phyloP scores from a whole-genome alignment of 768 basidiomycete species.

The Podaxis mareebaensis region DNA sequence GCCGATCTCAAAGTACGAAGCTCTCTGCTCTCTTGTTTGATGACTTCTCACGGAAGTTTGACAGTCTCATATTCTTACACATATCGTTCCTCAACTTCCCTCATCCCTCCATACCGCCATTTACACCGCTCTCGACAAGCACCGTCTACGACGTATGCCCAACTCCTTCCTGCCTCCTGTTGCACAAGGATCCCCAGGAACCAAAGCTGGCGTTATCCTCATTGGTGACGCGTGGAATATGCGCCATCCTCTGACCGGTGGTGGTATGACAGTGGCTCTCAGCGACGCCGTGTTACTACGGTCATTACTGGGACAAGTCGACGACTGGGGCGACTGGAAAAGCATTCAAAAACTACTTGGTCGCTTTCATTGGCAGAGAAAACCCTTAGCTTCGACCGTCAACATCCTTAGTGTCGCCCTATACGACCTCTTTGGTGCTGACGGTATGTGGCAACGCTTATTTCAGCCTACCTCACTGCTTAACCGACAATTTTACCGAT shows the following conservation, averaged over 20 bases:
- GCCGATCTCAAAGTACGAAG: constrained; percentile 70
- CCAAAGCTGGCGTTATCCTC: constrained; percentile 74
- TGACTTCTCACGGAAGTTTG: constrained; percentile 5
- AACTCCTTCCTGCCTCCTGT: constrained; percentile 89
- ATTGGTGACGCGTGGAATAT: constrained; percentile 98
- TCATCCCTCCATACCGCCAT: constrained; percentile 65
- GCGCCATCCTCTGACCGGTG: constrained; percentile 97
- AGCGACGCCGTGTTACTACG: constrained; percentile 80
- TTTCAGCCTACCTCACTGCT: background rate
- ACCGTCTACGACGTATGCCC: constrained; percentile 89
- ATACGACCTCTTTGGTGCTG: constrained; percentile 93
- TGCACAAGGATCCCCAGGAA: constrained; percentile 54
- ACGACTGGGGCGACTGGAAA: constrained; percentile 49
- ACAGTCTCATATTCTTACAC: constrained; percentile 67
- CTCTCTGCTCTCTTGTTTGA: background rate
- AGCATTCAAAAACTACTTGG: constrained; percentile 52
- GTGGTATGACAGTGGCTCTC: constrained; percentile 97
- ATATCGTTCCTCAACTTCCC: constrained; percentile 84
- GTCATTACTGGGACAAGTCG: constrained; percentile 53
- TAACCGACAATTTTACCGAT: constrained; percentile 1
- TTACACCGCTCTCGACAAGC: constrained; percentile 66
- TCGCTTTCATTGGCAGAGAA: constrained; percentile 86
- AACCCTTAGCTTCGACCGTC: constrained; percentile 79
- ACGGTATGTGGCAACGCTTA: constrained; percentile 56
- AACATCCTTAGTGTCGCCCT: constrained; percentile 93